These are phyloP conservation scores for Combretum micranthum DNA, from an alignment of 345 rosid species.

Conservation along the genomic window DNA sequence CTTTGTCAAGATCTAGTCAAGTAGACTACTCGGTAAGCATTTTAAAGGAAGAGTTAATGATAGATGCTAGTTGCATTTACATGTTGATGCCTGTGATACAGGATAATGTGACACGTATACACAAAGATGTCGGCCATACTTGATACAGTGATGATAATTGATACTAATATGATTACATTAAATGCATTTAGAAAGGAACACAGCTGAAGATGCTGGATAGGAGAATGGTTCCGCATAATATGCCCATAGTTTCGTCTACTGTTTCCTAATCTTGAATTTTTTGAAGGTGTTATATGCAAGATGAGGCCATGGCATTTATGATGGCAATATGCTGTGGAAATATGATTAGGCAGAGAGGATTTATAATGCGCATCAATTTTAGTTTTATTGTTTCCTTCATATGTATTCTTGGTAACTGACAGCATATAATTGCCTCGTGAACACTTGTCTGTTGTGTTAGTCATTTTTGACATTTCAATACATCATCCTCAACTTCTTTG, in stretches of 20 bases:
- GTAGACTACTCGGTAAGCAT: conserved; percentile 24
- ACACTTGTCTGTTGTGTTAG: too few species aligned
- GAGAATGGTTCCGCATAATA: too few species aligned
- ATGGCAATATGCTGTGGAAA: too few species aligned
- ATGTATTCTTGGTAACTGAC: too few species aligned
- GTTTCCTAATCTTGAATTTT: background rate
- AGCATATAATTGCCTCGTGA: too few species aligned
- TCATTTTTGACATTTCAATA: too few species aligned
- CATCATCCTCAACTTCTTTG: too few species aligned
- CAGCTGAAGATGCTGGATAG: background rate
- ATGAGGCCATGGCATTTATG: too few species aligned
- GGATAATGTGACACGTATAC: background rate
- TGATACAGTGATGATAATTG: background rate
- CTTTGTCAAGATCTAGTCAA: conserved; percentile 65
- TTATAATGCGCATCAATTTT: too few species aligned
- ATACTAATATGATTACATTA: conserved; percentile 1
- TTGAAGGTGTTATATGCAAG: background rate
- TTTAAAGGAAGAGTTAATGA: conserved; percentile 20
- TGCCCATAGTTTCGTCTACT: conserved; percentile 1
- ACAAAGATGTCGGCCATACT: conserved; percentile 1
- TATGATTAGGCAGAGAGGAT: too few species aligned
- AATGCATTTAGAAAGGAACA: conserved; percentile 13
- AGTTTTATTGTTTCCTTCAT: too few species aligned
- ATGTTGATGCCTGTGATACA: conserved; percentile 21
- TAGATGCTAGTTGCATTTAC: conserved; percentile 22